phyloP scores from a whole-genome alignment of 106 monocot genomes.

The Apostasia shenzhenica region DNA sequence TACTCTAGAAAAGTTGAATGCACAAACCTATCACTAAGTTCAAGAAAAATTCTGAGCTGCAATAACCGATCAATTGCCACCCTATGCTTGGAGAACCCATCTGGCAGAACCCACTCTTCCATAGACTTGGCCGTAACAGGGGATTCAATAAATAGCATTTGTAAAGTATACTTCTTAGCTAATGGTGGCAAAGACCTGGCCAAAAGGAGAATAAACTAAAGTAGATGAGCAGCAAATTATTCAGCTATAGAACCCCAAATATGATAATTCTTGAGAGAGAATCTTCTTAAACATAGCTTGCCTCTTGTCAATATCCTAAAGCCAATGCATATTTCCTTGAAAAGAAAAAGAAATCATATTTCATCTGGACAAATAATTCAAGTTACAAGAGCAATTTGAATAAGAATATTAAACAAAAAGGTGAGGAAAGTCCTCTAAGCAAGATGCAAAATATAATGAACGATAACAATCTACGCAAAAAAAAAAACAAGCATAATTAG shows the following conservation, averaged over 20 bases:
- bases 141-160: constrained; percentile 71
- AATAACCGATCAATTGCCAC: constrained; percentile 78
- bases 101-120: constrained; percentile 89
- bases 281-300: no score
- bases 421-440: not conserved
- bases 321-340: no score
- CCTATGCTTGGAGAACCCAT: constrained; percentile 85
- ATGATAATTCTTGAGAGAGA: no score
- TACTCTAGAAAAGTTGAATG: not conserved
- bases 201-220: not conserved
- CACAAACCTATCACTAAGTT: constrained; percentile 66
- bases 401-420: not conserved
- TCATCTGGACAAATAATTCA: not conserved
- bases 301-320: no score
- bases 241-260: no score
- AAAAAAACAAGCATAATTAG: no score
- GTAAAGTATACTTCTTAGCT: constrained; percentile 90
- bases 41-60: constrained; percentile 81
- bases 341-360: no score
- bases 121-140: constrained; percentile 59
- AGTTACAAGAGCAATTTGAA: not conserved
- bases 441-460: no score
- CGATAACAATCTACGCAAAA: no score
- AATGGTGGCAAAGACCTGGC: constrained; percentile 80
- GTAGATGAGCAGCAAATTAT: no score